These are phyloP conservation scores for Amorphotheca resinae DNA, from an alignment of 495 filamentous ascomycete species.

Conservation along the genomic window DNA sequence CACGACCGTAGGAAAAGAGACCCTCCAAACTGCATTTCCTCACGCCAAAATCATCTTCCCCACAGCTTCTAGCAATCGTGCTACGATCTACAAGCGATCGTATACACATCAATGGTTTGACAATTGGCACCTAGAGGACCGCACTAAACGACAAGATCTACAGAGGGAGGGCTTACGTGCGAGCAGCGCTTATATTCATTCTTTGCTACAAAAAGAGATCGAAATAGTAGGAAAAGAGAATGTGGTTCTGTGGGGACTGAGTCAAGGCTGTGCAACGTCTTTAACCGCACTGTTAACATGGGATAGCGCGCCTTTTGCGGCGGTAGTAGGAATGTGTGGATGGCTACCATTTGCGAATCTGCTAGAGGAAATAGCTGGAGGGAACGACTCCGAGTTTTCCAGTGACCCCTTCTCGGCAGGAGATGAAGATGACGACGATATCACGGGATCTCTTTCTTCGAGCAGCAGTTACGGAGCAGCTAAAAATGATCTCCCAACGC, in stretches of 20 bases:
- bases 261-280: slow-evolving; percentile 41
- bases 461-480: slow-evolving; percentile 21
- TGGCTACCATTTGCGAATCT: slow-evolving; percentile 36
- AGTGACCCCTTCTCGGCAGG: neutral
- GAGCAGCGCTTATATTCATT: slow-evolving; percentile 28
- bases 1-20: neutral
- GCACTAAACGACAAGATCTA: slow-evolving; percentile 21
- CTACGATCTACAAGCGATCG: slow-evolving; percentile 31
- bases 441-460: too few relatives aligned
- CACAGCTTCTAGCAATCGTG: slow-evolving; percentile 30
- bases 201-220: slow-evolving; percentile 28
- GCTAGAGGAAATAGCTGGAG: slow-evolving; percentile 21
- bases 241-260: slow-evolving; percentile 39
- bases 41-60: slow-evolving; percentile 33
- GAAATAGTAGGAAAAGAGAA: slow-evolving; percentile 25
- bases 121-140: slow-evolving; percentile 27
- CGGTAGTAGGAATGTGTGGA: slow-evolving; percentile 40
- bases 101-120: slow-evolving; percentile 46
- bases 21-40: slow-evolving; percentile 17
- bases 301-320: slow-evolving; percentile 24
- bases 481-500: slow-evolving; percentile 9
- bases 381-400: neutral
- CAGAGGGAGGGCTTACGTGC: slow-evolving; percentile 31
- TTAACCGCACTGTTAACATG: slow-evolving; percentile 29
- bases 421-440: slow-evolving; percentile 9